Conservation (phyloP, 2,329 filamentous ascomycete species). For the Aspergillus neotritici region DNA sequence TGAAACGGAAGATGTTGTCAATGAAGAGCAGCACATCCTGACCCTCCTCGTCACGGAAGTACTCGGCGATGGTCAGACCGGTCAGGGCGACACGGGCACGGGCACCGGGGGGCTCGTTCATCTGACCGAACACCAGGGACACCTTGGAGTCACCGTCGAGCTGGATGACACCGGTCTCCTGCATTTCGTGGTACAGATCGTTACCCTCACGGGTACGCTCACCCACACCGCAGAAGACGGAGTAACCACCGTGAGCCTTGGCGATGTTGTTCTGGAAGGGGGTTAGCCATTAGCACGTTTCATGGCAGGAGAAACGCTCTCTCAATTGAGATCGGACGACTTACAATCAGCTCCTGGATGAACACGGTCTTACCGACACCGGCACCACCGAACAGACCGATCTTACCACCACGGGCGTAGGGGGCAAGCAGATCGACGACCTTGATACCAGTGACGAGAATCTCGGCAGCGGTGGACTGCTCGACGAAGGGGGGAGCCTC, state of each 20-base stretch:
- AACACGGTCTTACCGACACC: conserved; percentile 99
- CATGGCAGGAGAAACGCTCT: background rate
- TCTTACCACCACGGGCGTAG: conserved; percentile 99
- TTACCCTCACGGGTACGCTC: conserved; percentile 99
- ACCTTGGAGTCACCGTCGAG: conserved; percentile 99
- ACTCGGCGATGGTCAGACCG: conserved; percentile 63
- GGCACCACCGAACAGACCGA: conserved; percentile 99
- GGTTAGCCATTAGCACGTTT: background rate
- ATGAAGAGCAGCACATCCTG: conserved; percentile 99
- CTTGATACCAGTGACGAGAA: conserved; percentile 99
- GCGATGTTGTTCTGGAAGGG: conserved; percentile 87
- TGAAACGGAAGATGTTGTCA: conserved; percentile 99
- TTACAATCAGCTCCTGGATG: conserved; percentile 97
- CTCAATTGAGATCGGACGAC: conserved; percentile 20
- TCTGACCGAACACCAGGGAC: conserved; percentile 98
- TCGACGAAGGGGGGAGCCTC: conserved; percentile 89
- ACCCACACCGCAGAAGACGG: conserved; percentile 99
- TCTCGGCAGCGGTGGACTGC: conserved; percentile 92
- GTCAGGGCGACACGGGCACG: conserved; percentile 99
- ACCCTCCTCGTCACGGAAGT: conserved; percentile 74
- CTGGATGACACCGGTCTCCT: conserved; percentile 99
- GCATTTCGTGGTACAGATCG: conserved; percentile 99
- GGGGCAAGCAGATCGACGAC: conserved; percentile 98
- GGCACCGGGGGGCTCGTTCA: conserved; percentile 99
- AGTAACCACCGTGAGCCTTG: conserved; percentile 99